A percentile compares a stretch with the other conserved stretches of the same genome.
These are phyloP conservation scores for Carex myosuroides DNA, from an alignment of 176 grass and related monocot genomes.

Conservation along the genomic window DNA sequence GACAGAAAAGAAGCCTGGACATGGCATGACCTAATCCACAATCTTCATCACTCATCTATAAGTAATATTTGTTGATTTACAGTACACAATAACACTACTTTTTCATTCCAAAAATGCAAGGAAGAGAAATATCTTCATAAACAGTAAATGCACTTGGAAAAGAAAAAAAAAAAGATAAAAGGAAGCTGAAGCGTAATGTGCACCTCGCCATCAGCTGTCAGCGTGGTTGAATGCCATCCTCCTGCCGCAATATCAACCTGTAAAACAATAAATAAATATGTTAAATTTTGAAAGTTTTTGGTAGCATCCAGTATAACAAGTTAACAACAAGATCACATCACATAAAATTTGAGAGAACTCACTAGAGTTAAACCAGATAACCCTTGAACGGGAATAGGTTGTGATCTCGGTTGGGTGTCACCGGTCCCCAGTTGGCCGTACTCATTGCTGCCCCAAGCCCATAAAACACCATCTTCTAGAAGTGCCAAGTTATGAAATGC, in stretches of 20 bases:
- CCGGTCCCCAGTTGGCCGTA: slow-evolving; percentile 89
- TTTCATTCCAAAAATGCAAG: neutral
- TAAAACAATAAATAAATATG: slow-evolving; percentile 29
- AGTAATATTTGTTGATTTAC: neutral
- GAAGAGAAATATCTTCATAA: neutral
- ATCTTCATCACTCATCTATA: neutral
- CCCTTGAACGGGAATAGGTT: slow-evolving; percentile 63
- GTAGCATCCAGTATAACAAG: neutral
- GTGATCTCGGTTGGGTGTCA: slow-evolving; percentile 91
- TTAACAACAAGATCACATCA: neutral
- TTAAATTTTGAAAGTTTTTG: slow-evolving; percentile 19
- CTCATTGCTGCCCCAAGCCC: slow-evolving; percentile 98
- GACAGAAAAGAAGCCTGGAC: neutral
- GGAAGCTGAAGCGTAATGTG: neutral
- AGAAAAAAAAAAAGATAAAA: neutral
- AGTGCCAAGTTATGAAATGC: slow-evolving; percentile 99
- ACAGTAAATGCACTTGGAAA: neutral
- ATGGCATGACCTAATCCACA: neutral
- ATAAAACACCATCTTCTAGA: slow-evolving; percentile 64
- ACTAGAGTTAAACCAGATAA: slow-evolving; percentile 74
- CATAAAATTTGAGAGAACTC: slow-evolving; percentile 23
- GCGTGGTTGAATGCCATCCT: slow-evolving; percentile 95
- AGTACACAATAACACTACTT: neutral
- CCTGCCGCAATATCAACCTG: slow-evolving; percentile 97
- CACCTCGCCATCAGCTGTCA: slow-evolving; percentile 85